Evolutionary conservation across 805 yeast genomes (phyloP), one percentile per base, ranked within the genome.

Genomic region (Scheffersomyces ergatensis): DNA sequence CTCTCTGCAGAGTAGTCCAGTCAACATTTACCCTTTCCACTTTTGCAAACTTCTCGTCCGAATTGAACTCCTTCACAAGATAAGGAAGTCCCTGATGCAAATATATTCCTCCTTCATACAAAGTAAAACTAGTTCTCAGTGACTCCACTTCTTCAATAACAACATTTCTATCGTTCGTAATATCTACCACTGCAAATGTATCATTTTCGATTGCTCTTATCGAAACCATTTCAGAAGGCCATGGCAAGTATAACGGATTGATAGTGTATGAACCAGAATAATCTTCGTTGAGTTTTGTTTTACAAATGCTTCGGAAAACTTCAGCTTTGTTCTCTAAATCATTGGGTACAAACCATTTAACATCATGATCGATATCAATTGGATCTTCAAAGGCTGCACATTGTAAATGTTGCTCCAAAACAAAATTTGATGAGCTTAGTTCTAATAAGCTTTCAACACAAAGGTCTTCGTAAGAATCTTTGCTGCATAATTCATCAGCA

Each of bases 61-160:
- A 70, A 48, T 89, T 85, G 54, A 93, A 84, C 51, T 89, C 96
- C 36, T 84, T 76, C 0, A 93, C 93, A 31, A 93, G 60, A 53
- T 89, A 92, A 0, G 97, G 88, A 46, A 78, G 75, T 5, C 99
- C 99, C 62, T 93, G 98, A 57, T 93, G 97, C 33, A 92, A 77
- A 49, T 86, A 89, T 2, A 93, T 89, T 0, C 93, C 99, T 2
- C 99, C 99, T 54, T 78, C 83, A 60, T 93, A 93, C 2, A 92
- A 57, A 0, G 98, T 89, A 60, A 93, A 93, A 40, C 89, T 83
- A 0, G 95, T 87, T 53, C 99, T 73, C 30, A 88, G 82, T 5
- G 86, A 87, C 55, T 93, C 98, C 16, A 93, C 78, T 51, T 85
- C 90, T 61, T 93, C 99, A 24, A 93, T 83, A 2, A 92, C 84